Conservation (phyloP, 148 eudicot genomes). For the Agrostemma githago region DNA sequence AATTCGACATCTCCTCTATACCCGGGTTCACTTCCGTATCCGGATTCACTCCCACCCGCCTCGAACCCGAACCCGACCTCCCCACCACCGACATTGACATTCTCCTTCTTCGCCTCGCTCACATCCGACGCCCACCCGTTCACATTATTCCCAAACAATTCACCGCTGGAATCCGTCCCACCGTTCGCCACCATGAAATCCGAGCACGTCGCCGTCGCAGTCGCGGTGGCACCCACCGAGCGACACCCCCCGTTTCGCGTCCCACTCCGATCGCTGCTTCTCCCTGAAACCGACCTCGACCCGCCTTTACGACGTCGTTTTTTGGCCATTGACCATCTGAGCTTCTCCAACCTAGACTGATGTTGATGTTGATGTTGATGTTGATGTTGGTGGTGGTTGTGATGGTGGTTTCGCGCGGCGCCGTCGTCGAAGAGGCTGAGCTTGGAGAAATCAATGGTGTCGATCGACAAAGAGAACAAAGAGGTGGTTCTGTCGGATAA, state of each 20-base stretch:
- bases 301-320: slow-evolving; percentile 60
- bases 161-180: slow-evolving; percentile 89
- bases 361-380: slow-evolving; percentile 7
- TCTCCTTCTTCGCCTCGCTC: slow-evolving; percentile 58
- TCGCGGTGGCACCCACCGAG: slow-evolving; percentile 50
- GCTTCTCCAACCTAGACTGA: slow-evolving; percentile 26
- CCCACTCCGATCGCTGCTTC: slow-evolving; percentile 70
- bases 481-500: slow-evolving; percentile 65
- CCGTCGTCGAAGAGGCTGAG: slow-evolving; percentile 65
- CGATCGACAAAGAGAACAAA: slow-evolving; percentile 46
- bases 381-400: background rate
- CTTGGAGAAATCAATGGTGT: slow-evolving; percentile 60
- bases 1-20: slow-evolving; percentile 84
- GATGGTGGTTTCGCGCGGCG: slow-evolving; percentile 16
- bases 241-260: slow-evolving; percentile 52
- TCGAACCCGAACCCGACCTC: slow-evolving; percentile 46
- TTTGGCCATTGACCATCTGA: slow-evolving; percentile 43
- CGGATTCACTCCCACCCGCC: slow-evolving; percentile 58
- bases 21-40: slow-evolving; percentile 85
- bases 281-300: slow-evolving; percentile 64
- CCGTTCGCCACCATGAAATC: slow-evolving; percentile 65
- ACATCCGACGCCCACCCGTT: slow-evolving; percentile 65
- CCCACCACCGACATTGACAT: slow-evolving; percentile 36
- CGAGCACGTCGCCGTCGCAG: slow-evolving; percentile 59
- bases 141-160: slow-evolving; percentile 58